Base-by-base conservation (phyloP, 257 asterid species). In the Fraxinus cuspidata region DNA sequence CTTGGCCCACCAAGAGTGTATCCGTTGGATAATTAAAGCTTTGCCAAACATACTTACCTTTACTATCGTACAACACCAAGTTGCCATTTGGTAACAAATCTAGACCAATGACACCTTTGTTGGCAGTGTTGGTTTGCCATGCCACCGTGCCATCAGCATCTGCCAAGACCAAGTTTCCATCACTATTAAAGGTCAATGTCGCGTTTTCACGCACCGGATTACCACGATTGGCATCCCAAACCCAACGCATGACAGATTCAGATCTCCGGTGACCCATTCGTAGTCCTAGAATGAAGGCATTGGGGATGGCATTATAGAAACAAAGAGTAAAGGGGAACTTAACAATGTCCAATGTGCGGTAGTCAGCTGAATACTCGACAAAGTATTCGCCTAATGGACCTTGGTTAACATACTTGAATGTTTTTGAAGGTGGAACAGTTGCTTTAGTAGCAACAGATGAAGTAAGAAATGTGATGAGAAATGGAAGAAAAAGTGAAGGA, bases 21-120 rank as follows among this genome's bases (percentile, higher is more conserved):
- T 82, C 81, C 4, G 86, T 82, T 56, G 83, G 84, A n/a, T 73
- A 56, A 38, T 79, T 82, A 79, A 82, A 85, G 58, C 86, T 85
- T 40, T 85, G 84, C 86, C 86, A 79, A 2, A 85, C 56, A 37
- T 64, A 80, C 35, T 23, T 25, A 1, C 81, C 83, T 10, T 74
- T 80, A 3, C 3, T 60, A 35, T 77, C 79, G 71, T 77, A 74
- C 58, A 85, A 63, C 5, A 80, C 86, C 64, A 80, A 34, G 75
- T 85, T 85, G 0, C 86, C 86, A 16, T 74, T 80, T 0, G 74
- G 79, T 10, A 79, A 81, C 15, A 75, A 38, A 23, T 75, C 65
- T 6, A 80, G 29, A n/a, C 84, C 86, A 0, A 69, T 74, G 7
- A 82, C 83, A 1, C 79, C 88, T 16, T 74, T 82, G 56, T 75